Percentiles rank a stretch among this genome's conserved stretches.
Evolutionary conservation across 148 eudicot species (phyloP).

Genomic region (Nyssa sinensis): DNA sequence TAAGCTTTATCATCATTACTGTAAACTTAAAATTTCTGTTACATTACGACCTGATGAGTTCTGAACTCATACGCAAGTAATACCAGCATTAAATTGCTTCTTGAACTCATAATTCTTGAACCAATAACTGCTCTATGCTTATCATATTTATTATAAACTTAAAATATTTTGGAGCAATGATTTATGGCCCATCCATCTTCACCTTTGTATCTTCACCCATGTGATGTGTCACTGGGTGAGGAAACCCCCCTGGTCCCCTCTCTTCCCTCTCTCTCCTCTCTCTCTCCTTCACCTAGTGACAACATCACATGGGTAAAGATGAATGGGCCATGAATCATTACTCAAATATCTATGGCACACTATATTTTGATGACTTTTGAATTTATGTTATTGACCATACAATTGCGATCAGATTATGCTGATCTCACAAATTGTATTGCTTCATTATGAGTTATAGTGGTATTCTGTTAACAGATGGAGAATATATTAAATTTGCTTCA

Average conservation of each 20-base stretch:
- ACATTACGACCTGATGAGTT: background rate
- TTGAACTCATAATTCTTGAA: background rate
- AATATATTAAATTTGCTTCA: background rate
- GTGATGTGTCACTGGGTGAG: no score
- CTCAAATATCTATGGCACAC: background rate
- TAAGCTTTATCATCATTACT: background rate
- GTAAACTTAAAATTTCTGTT: background rate
- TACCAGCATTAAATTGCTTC: background rate
- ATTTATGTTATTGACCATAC: background rate
- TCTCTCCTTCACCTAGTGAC: no score
- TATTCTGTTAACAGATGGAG: background rate
- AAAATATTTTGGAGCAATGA: no score
- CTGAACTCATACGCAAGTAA: background rate
- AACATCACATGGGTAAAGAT: no score
- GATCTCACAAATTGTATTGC: background rate
- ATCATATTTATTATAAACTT: background rate
- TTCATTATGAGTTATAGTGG: no score
- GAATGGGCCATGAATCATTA: no score
- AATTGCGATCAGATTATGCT: background rate
- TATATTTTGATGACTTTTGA: background rate
- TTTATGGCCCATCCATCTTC: no score
- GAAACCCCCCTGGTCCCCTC: no score
- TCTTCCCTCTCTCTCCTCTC: no score
- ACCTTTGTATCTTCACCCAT: no score
- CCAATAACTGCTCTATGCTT: background rate